A percentile compares a stretch with the other conserved stretches of the same genome.
Evolutionary conservation across 306 rosid genomes (phyloP).

Genomic region (Vigna mungo): DNA sequence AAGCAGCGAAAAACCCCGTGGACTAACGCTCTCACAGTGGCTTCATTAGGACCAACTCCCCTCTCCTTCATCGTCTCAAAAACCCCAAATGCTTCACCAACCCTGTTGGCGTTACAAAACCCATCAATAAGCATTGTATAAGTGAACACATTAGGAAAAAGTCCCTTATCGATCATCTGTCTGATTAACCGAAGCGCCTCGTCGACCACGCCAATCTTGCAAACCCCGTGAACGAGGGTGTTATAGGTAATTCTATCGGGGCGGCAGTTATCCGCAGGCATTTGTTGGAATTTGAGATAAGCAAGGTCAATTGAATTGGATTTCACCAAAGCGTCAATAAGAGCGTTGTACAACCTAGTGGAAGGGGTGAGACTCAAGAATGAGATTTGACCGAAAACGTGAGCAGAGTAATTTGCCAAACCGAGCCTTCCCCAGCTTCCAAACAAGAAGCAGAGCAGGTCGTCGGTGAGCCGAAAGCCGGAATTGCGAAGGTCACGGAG

Average conservation of each 20-base stretch:
- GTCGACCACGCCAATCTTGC: slow-evolving; percentile 76
- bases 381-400: slow-evolving; percentile 72
- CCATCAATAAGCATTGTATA: slow-evolving; percentile 83
- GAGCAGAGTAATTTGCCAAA: slow-evolving; percentile 71
- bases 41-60: slow-evolving; percentile 69
- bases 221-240: slow-evolving; percentile 82
- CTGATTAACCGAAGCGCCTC: slow-evolving; percentile 81
- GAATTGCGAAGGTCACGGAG: slow-evolving; percentile 61
- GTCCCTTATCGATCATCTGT: slow-evolving; percentile 78
- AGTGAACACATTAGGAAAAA: slow-evolving; percentile 75
- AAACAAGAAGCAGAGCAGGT: slow-evolving; percentile 66
- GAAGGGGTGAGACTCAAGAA: slow-evolving; percentile 67
- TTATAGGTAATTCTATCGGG: slow-evolving; percentile 89
- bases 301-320: slow-evolving; percentile 87
- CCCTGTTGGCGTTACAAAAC: slow-evolving; percentile 76
- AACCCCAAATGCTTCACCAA: slow-evolving; percentile 70
- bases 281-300: slow-evolving; percentile 82
- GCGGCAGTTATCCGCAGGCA: slow-evolving; percentile 66
- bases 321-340: slow-evolving; percentile 83
- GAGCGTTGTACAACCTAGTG: slow-evolving; percentile 84
- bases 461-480: slow-evolving; percentile 62
- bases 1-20: slow-evolving; percentile 77
- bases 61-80: slow-evolving; percentile 74
- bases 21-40: slow-evolving; percentile 77
- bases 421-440: slow-evolving; percentile 94